Percentiles rank a stretch among this genome's conserved stretches.
Conservation (phyloP, 768 basidiomycete genomes). For the Tylopilus plumbeoviolaceoides region DNA sequence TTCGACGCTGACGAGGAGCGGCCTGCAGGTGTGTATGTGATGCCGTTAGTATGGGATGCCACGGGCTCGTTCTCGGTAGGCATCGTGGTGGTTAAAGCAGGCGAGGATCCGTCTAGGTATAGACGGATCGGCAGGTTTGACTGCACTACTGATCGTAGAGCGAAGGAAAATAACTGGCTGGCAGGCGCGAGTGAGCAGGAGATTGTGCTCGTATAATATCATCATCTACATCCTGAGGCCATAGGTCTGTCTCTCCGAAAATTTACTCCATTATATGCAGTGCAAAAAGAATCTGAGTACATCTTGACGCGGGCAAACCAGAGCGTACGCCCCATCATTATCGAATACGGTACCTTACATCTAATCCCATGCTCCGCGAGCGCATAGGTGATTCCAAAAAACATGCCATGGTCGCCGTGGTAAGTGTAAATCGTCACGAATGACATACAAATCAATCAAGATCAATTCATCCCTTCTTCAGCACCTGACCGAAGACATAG, state of each 20-base stretch:
- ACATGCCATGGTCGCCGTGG: too few species aligned
- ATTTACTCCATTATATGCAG: too few species aligned
- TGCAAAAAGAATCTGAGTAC: background rate
- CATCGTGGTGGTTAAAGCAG: background rate
- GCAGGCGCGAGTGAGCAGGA: background rate
- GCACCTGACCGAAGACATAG: too few species aligned
- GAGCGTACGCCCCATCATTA: too few species aligned
- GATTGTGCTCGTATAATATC: background rate
- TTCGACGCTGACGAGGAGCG: background rate
- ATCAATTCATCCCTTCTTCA: too few species aligned
- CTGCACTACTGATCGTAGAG: background rate
- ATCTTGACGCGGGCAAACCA: background rate
- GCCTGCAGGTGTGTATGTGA: background rate
- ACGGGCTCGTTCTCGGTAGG: background rate
- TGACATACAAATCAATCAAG: too few species aligned
- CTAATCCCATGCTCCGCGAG: too few species aligned
- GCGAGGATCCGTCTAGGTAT: background rate
- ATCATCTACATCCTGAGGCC: too few species aligned
- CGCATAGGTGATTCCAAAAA: too few species aligned
- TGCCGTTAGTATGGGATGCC: background rate
- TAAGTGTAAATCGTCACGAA: too few species aligned
- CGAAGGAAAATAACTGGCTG: background rate
- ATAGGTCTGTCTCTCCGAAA: too few species aligned
- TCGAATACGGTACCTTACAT: too few species aligned
- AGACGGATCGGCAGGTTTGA: background rate